Percentiles rank a stretch among this genome's conserved stretches.
phyloP scores from a whole-genome alignment of 2,329 filamentous ascomycete species.

The Graphium sp. region DNA sequence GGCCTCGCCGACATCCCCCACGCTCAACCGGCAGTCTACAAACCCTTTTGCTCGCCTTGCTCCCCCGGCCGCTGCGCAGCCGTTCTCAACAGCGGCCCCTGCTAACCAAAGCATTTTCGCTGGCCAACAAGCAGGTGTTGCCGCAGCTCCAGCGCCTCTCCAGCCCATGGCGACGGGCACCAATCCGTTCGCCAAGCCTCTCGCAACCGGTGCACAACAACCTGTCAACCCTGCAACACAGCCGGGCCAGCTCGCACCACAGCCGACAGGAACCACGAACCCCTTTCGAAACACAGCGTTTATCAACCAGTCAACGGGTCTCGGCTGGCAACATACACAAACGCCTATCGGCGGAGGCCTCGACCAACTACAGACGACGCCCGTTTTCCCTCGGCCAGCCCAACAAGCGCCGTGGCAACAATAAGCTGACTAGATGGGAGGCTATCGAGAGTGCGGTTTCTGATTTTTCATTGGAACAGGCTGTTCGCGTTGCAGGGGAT shows the following conservation, averaged over 20 bases:
- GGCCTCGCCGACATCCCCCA: slow-evolving; percentile 23
- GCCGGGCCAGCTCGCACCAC: slow-evolving; percentile 43
- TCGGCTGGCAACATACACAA: slow-evolving; percentile 72
- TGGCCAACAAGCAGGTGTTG: slow-evolving; percentile 16
- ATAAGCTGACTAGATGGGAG: too few species aligned
- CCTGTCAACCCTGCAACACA: slow-evolving; percentile 23
- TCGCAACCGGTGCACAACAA: slow-evolving; percentile 15
- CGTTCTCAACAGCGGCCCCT: slow-evolving; percentile 2
- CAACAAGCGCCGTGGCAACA: slow-evolving; percentile 46
- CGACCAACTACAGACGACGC: slow-evolving; percentile 63
- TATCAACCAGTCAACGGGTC: slow-evolving; percentile 73
- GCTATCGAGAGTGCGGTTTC: slow-evolving; percentile 14
- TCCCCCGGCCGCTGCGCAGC: slow-evolving; percentile 16
- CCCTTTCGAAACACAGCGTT: slow-evolving; percentile 87
- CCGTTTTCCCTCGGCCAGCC: slow-evolving; percentile 71
- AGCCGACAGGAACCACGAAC: slow-evolving; percentile 79
- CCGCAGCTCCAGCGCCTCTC: slow-evolving; percentile 13
- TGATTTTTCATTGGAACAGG: too few species aligned
- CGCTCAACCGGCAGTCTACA: slow-evolving; percentile 47
- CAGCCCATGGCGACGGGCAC: slow-evolving; percentile 35
- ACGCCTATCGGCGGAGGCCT: slow-evolving; percentile 67
- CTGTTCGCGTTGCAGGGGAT: too few species aligned
- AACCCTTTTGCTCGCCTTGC: slow-evolving; percentile 72
- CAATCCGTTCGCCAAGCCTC: slow-evolving; percentile 39
- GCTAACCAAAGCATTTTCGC: too few species aligned